Percentiles rank a stretch among this genome's conserved stretches.
These are phyloP conservation scores for Ilex aquifolium DNA, from an alignment of 257 asterid species.

Conservation along the genomic window DNA sequence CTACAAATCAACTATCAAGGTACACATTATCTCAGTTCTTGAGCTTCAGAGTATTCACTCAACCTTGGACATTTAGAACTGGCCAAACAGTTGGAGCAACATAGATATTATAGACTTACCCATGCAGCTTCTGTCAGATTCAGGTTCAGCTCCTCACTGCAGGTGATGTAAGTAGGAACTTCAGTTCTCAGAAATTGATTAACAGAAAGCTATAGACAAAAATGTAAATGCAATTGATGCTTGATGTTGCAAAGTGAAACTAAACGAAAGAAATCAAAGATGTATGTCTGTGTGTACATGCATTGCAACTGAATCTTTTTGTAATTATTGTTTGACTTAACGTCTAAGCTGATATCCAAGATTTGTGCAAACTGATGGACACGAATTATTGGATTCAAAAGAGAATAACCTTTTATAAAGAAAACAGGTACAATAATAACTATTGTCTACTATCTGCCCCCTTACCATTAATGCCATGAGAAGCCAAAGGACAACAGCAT, in stretches of 20 bases:
- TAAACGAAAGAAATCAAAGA: neutral
- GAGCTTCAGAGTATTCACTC: neutral
- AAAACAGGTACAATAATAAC: too few species aligned
- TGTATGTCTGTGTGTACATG: too few species aligned
- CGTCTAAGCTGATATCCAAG: too few species aligned
- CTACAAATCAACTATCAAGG: too few species aligned
- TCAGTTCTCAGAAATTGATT: conserved; percentile 11
- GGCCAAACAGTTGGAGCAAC: neutral
- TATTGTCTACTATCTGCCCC: neutral
- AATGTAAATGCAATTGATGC: neutral
- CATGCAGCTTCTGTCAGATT: conserved; percentile 93
- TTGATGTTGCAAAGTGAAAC: neutral
- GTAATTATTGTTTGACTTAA: neutral
- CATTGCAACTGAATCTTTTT: neutral
- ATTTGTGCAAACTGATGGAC: too few species aligned
- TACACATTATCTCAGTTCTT: neutral
- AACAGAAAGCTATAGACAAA: conserved; percentile 1
- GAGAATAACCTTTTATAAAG: too few species aligned
- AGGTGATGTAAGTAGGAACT: conserved; percentile 24
- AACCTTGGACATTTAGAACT: neutral
- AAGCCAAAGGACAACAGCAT: neutral
- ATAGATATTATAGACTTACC: conserved; percentile 46
- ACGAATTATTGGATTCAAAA: neutral
- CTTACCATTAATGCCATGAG: neutral
- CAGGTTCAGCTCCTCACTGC: conserved; percentile 93